A percentile compares a stretch with the other conserved stretches of the same genome.
These are phyloP conservation scores for Claviceps arundinis DNA, from an alignment of 2,329 filamentous ascomycete species.

Conservation along the genomic window DNA sequence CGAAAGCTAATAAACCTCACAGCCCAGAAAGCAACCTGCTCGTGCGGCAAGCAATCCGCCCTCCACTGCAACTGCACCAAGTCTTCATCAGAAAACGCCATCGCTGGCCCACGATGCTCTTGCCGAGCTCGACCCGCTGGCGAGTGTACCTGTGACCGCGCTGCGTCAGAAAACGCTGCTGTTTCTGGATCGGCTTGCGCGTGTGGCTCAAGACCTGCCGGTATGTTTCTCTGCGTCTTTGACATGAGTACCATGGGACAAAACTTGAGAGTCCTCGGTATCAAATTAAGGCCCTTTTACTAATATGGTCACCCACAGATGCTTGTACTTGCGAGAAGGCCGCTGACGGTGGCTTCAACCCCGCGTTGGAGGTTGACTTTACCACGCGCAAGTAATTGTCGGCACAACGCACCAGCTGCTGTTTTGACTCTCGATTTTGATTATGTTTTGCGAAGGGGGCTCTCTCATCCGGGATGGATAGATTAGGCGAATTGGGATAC, in stretches of 20 bases:
- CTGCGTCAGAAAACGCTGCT: slow-evolving; percentile 54
- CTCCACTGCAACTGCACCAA: slow-evolving; percentile 79
- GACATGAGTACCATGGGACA: too few relatives aligned
- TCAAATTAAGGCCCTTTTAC: slow-evolving; percentile 7
- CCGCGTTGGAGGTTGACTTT: slow-evolving; percentile 69
- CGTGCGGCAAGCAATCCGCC: slow-evolving; percentile 78
- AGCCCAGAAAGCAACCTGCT: slow-evolving; percentile 62
- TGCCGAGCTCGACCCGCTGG: slow-evolving; percentile 71
- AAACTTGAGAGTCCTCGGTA: not conserved
- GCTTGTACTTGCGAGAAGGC: slow-evolving; percentile 77
- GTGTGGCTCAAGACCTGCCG: slow-evolving; percentile 61
- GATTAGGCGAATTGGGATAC: too few relatives aligned
- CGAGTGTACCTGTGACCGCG: slow-evolving; percentile 68
- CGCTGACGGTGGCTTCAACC: slow-evolving; percentile 45
- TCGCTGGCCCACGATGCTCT: slow-evolving; percentile 64
- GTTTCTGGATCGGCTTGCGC: slow-evolving; percentile 50
- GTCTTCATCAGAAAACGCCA: slow-evolving; percentile 58
- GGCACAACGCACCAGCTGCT: too few relatives aligned
- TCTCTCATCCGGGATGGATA: too few relatives aligned
- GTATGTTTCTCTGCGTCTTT: slow-evolving; percentile 35
- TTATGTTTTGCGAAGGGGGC: too few relatives aligned
- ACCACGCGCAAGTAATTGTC: slow-evolving; percentile 47
- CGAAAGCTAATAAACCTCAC: not conserved
- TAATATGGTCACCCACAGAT: slow-evolving; percentile 25
- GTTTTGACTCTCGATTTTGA: too few relatives aligned